Conservation (phyloP, 805 yeast genomes). For the Diddensiella caesifluorescens region DNA sequence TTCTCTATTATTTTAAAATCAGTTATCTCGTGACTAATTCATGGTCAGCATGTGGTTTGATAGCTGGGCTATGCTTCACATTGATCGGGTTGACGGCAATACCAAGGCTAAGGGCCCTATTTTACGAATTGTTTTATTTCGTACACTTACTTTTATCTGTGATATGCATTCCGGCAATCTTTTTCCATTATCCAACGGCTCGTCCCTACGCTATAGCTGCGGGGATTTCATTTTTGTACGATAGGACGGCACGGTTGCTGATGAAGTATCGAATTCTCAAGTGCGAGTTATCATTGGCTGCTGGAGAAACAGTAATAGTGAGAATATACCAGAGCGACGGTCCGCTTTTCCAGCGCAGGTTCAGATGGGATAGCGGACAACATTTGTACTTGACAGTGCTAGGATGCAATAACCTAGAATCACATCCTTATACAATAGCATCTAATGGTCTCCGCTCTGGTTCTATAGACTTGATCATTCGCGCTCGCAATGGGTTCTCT, state of each 20-base stretch:
- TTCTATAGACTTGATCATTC: constrained; percentile 26
- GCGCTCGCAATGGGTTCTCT: constrained; percentile 31
- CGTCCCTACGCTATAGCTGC: constrained; percentile 23
- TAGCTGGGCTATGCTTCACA: constrained; percentile 20
- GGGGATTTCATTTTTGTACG: constrained; percentile 21
- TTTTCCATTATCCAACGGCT: constrained; percentile 20
- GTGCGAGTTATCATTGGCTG: constrained; percentile 11
- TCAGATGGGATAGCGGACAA: constrained; percentile 22
- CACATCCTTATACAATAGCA: constrained; percentile 27
- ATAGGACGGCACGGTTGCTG: constrained; percentile 17
- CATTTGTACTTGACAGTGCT: constrained; percentile 24
- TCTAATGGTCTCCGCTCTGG: constrained; percentile 15
- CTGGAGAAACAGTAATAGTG: constrained; percentile 22
- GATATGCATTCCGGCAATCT: constrained; percentile 20
- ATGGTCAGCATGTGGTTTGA: constrained; percentile 21
- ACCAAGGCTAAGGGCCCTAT: constrained; percentile 9
- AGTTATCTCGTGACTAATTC: constrained; percentile 17
- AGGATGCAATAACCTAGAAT: constrained; percentile 19
- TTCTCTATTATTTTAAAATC: constrained; percentile 18
- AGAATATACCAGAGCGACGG: constrained; percentile 6
- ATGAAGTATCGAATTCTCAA: constrained; percentile 18
- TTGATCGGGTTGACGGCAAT: constrained; percentile 20
- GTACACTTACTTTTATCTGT: constrained; percentile 20
- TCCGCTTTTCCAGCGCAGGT: constrained; percentile 6
- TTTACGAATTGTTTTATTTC: constrained; percentile 22